Conservation (phyloP, 768 basidiomycete species). For the Botryobasidium botryosum region DNA sequence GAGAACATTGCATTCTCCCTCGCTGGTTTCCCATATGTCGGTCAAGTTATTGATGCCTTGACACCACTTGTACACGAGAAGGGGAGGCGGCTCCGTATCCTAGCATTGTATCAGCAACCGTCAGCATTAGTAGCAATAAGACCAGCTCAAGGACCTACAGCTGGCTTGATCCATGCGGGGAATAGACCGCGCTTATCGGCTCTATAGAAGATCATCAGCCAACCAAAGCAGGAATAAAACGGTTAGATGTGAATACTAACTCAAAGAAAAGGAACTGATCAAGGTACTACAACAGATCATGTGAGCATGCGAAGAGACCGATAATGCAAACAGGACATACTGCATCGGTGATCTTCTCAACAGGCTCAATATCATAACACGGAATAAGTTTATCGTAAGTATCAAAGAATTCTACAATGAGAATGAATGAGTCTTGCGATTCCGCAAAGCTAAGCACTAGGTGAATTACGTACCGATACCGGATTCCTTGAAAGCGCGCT, state of each 20-base stretch:
- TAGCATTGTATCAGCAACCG: too few relatives aligned
- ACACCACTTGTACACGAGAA: slow-evolving; percentile 98
- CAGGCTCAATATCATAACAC: slow-evolving; percentile 97
- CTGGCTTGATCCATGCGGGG: slow-evolving; percentile 98
- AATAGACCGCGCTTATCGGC: slow-evolving; percentile 96
- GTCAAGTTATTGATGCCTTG: slow-evolving; percentile 98
- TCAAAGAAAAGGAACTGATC: slow-evolving; percentile 99
- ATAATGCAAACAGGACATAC: slow-evolving; percentile 26
- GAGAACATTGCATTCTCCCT: slow-evolving; percentile 95
- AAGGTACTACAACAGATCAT: slow-evolving; percentile 40
- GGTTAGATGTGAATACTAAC: slow-evolving; percentile 24
- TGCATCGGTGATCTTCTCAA: slow-evolving; percentile 99
- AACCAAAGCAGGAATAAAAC: slow-evolving; percentile 2
- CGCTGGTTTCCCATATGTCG: slow-evolving; percentile 95
- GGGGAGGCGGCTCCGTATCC: slow-evolving; percentile 93
- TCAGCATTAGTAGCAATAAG: too few relatives aligned
- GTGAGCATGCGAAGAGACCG: slow-evolving; percentile 9
- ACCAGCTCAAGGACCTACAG: too few relatives aligned
- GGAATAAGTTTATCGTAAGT: slow-evolving; percentile 97
- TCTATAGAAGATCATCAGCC: slow-evolving; percentile 17
- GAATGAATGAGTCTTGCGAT: background rate
- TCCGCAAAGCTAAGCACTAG: background rate
- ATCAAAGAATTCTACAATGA: slow-evolving; percentile 61
- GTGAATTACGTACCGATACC: slow-evolving; percentile 38
- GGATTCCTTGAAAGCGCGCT: slow-evolving; percentile 95